Evolutionary conservation across 2,329 filamentous ascomycete genomes (phyloP), one percentile per base, ranked within the genome.

Genomic region (Beauveria sp.): DNA sequence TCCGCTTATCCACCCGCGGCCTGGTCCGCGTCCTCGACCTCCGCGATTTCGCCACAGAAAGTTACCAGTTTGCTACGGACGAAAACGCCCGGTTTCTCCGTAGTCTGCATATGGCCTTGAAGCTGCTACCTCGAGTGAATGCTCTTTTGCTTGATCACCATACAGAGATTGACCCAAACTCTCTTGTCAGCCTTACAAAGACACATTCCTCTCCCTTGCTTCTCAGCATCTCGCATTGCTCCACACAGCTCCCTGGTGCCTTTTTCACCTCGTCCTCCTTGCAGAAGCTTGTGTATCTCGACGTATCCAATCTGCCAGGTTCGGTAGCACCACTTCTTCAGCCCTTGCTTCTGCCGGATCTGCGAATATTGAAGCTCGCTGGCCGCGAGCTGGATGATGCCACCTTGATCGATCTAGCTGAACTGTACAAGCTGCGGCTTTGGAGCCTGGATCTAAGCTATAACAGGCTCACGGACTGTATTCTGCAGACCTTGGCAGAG

Each of bases 401-500:
- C 1, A 64, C 63, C 2, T 61, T 72, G 3, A 69, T 72, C 2
- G 70, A 75, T 2, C 60, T 70, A 0, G 46, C 64, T 47, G 68
- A 3, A 63, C 77, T 46, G 66, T 81, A 67, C 64, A 67, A 62
- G 64, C 68, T 5, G 12, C 77, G 74, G 30, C 68, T 86, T 12
- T 86, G 84, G 83, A 84, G 83, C 65, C 67, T 86, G 5, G 83
- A 87, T 63, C 55, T 86, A 0, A 73, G 76, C 43, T 58, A 76
- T 6, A 87, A 87, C 64, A 75, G 73, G 12, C 67, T 87, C 10
- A 79, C 77, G 0, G 83, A 86, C 65, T 65, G 43, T 2, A 65
- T 72, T 3, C 66, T 84, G 12, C 67, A 72, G 8, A 50, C 34
- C 3, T 47, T 75, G 4, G 63, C 69, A 6, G 48, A 68, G 6